These are phyloP conservation scores for Xylaria digitata DNA, from an alignment of 2,329 filamentous ascomycete genomes.

Conservation along the genomic window DNA sequence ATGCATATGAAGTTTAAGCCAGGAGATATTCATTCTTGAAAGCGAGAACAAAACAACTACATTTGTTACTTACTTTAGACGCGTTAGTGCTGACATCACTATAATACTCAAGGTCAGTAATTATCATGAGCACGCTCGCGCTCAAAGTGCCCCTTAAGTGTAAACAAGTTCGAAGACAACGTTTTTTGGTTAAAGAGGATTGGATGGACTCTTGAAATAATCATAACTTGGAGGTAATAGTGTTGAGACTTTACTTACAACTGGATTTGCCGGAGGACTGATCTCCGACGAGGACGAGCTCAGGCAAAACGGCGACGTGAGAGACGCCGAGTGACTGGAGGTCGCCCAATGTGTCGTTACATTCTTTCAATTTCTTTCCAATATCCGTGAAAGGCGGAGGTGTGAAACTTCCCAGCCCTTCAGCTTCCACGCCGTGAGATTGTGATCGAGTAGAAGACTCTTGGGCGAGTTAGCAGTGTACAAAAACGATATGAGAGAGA, in stretches of 20 bases:
- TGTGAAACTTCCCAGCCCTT: slow-evolving; percentile 26
- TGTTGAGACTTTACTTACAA: no score
- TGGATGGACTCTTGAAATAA: no score
- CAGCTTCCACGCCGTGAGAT: not conserved
- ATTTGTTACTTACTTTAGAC: slow-evolving; percentile 41
- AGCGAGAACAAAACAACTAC: not conserved
- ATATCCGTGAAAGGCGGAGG: slow-evolving; percentile 59
- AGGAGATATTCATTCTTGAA: no score
- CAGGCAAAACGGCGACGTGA: slow-evolving; percentile 74
- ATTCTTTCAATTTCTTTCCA: slow-evolving; percentile 67
- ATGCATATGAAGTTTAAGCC: no score
- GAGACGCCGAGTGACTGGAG: slow-evolving; percentile 77
- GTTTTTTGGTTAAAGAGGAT: no score
- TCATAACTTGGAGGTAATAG: no score
- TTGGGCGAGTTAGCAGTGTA: slow-evolving; percentile 11
- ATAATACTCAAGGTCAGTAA: no score
- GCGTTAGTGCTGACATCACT: slow-evolving; percentile 38
- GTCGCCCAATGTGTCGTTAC: slow-evolving; percentile 71
- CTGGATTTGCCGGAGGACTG: slow-evolving; percentile 84
- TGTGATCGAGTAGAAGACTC: not conserved
- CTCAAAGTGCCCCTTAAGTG: no score
- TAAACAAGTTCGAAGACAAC: no score
- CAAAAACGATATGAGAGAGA: not conserved
- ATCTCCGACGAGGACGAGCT: slow-evolving; percentile 83
- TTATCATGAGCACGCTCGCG: no score